phyloP scores from a whole-genome alignment of 768 basidiomycete species.

The Lactarius sanguifluus region DNA sequence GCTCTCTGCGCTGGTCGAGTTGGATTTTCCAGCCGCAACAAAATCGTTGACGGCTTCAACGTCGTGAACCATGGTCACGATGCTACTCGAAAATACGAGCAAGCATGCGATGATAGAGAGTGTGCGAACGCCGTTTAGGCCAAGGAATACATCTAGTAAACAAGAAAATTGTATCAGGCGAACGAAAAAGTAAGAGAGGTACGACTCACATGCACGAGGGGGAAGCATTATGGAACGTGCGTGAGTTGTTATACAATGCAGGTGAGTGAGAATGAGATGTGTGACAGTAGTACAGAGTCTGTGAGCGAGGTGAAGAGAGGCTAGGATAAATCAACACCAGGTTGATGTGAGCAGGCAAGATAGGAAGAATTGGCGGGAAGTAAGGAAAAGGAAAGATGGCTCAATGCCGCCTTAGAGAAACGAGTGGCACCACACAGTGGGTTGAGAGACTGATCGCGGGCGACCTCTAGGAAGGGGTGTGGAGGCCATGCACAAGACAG shows the following conservation, averaged over 20 bases:
- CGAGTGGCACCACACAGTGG: conserved; percentile 23
- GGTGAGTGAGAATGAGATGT: neutral
- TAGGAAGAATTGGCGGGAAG: neutral
- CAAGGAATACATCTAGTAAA: conserved; percentile 28
- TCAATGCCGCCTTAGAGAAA: conserved; percentile 14
- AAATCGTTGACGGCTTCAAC: conserved; percentile 28
- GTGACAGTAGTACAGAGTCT: conserved; percentile 8
- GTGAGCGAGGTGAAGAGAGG: neutral
- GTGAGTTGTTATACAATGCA: conserved; percentile 11
- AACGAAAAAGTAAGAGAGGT: neutral
- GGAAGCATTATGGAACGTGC: conserved; percentile 24
- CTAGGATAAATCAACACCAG: conserved; percentile 25
- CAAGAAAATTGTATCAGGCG: neutral
- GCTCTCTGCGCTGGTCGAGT: conserved; percentile 12
- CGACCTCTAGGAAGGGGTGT: conserved; percentile 21
- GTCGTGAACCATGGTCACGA: conserved; percentile 29
- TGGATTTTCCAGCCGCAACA: conserved; percentile 23
- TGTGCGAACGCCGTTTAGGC: conserved; percentile 25
- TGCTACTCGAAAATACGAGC: conserved; percentile 28
- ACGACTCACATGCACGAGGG: conserved; percentile 29
- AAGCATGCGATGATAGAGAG: conserved; percentile 27
- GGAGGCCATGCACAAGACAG: conserved; percentile 21
- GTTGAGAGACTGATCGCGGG: conserved; percentile 12
- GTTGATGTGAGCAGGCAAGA: conserved; percentile 18
- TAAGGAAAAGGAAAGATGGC: conserved; percentile 15